These are phyloP conservation scores for Talaromyces atroroseus DNA, from an alignment of 2,329 filamentous ascomycete genomes.

Conservation along the genomic window DNA sequence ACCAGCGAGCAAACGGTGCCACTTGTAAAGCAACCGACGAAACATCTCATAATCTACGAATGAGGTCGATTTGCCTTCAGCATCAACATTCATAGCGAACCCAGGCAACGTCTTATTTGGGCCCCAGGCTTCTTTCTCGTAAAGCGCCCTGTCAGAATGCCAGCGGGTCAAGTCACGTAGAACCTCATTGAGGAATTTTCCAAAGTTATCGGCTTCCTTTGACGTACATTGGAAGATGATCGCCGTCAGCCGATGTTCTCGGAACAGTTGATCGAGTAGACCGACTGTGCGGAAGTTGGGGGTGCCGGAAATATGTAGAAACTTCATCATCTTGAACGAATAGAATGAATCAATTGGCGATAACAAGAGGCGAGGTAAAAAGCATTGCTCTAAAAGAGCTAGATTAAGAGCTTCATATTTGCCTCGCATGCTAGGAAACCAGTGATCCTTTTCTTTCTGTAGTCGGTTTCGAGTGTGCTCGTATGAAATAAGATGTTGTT, in stretches of 20 bases:
- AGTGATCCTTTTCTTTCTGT: constrained; percentile 67
- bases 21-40: constrained; percentile 76
- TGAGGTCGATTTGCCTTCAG: constrained; percentile 62
- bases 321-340: constrained; percentile 78
- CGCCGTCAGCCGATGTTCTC: constrained; percentile 69
- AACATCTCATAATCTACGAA: constrained; percentile 83
- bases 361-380: constrained; percentile 79
- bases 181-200: constrained; percentile 78
- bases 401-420: constrained; percentile 66
- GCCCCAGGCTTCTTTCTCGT: constrained; percentile 77
- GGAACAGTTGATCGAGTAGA: constrained; percentile 78
- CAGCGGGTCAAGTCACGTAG: constrained; percentile 74
- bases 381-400: constrained; percentile 78
- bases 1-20: constrained; percentile 76
- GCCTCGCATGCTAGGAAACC: constrained; percentile 64
- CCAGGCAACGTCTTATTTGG: constrained; percentile 62
- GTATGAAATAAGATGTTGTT: constrained; percentile 62
- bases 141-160: constrained; percentile 71
- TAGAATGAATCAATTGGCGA: constrained; percentile 86
- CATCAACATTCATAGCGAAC: constrained; percentile 69
- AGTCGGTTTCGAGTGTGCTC: constrained; percentile 64
- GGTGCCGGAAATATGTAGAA: constrained; percentile 76
- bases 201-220: constrained; percentile 87
- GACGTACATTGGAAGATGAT: constrained; percentile 87
- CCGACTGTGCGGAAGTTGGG: constrained; percentile 82